Evolutionary conservation across 257 asterid genomes (phyloP), one percentile per base, ranked within the genome.

Genomic region (Solanum sitiens): DNA sequence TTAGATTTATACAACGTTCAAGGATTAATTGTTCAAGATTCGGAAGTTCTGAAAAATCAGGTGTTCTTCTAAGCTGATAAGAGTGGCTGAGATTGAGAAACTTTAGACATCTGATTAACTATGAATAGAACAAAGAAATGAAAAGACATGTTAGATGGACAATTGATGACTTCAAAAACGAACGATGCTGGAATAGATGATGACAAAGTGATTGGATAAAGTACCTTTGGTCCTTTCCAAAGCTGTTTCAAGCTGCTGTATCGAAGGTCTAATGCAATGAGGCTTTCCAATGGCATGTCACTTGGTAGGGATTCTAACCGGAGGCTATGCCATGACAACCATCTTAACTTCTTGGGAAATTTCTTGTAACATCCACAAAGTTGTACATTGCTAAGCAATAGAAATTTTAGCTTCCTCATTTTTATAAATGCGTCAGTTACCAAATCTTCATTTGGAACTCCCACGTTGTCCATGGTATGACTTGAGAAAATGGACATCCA

Each of bases 221-320:
- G 84, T 87, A 87, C 89, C 89, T 87, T 87, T 47, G 65, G 9
- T 83, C 87, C 85, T 72, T 74, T 83, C 89, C 89, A 87, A 45
- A 87, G 74, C 20, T 87, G 85, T 59, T 72, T 16, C 71, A 87
- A 20, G 45, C 65, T 87, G 89, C 87, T 87, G 32, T 87, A 70
- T 71, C 32, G 80, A 33, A 84, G 86, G 42, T 87, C 87, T 71
- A 87, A 39, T 25, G 83, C 87, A 18, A 71, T 50, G 21, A 71
- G 30, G 18, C 25, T 56, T 73, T 33, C 85, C 47, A 87, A 11
- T 27, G 84, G 84, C 59, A 87, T 53, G 16, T 72, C 89, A 37
- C 65, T 35, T 45, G 89, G 87, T 39, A 87, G 67, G 59, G 67
- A 83, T 47, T 74, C 44, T 83, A 44, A 87, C 67, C 10, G 37